Conservation (phyloP, 768 basidiomycete species). For the Boletus insuetus region DNA sequence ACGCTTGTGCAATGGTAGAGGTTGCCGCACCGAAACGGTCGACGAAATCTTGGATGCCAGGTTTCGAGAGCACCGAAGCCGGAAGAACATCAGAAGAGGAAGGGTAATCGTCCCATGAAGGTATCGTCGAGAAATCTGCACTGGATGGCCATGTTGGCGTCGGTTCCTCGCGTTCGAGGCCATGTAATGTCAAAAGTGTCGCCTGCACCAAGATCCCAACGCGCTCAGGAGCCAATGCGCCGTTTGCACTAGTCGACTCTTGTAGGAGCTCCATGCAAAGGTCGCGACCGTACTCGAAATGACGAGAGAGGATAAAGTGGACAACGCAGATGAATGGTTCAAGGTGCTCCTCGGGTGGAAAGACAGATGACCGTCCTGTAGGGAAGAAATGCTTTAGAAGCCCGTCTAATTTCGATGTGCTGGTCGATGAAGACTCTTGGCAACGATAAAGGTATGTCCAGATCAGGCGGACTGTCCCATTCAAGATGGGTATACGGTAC, state of each 20-base stretch:
- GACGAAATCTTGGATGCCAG: constrained; percentile 70
- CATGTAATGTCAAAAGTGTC: constrained; percentile 65
- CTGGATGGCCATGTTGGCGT: constrained; percentile 79
- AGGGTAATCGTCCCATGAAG: constrained; percentile 62
- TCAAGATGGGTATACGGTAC: constrained; percentile 67
- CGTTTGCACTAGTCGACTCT: constrained; percentile 49
- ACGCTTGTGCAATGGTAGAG: constrained; percentile 53
- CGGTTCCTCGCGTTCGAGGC: constrained; percentile 67
- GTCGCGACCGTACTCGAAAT: constrained; percentile 84
- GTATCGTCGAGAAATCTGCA: constrained; percentile 57
- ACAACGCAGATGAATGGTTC: constrained; percentile 76
- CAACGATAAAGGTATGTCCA: constrained; percentile 98
- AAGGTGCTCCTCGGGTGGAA: constrained; percentile 70
- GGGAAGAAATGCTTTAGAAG: constrained; percentile 81
- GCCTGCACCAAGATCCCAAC: constrained; percentile 76
- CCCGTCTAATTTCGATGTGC: constrained; percentile 74
- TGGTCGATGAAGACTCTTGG: constrained; percentile 77
- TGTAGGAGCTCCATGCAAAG: constrained; percentile 79
- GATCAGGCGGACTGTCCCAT: constrained; percentile 76
- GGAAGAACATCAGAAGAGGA: constrained; percentile 65
- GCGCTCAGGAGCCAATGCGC: constrained; percentile 65
- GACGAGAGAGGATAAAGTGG: constrained; percentile 80
- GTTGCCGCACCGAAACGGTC: constrained; percentile 60
- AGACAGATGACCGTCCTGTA: constrained; percentile 53
- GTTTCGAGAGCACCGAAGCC: constrained; percentile 50